Evolutionary conservation across 202 grass and related monocot genomes (phyloP).

Genomic region (Zizania palustris): DNA sequence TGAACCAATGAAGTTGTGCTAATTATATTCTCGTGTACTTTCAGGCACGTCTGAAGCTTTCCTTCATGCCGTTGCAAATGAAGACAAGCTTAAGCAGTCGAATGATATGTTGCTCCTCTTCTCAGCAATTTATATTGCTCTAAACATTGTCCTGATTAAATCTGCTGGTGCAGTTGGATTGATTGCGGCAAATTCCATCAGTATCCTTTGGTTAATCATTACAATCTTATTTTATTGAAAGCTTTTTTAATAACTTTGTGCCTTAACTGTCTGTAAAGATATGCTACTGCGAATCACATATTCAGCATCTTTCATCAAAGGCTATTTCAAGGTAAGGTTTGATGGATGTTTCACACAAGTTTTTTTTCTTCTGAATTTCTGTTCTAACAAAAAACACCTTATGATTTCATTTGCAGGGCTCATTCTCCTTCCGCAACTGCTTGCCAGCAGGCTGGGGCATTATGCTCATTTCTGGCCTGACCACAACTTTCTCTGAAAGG

Average conservation of each 20-base stretch:
- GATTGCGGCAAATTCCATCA: constrained; percentile 88
- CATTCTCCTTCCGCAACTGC: constrained; percentile 74
- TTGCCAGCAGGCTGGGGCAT: constrained; percentile 77
- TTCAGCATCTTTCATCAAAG: constrained; percentile 80
- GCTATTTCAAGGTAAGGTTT: constrained; percentile 81
- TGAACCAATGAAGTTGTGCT: neutral
- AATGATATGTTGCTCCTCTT: constrained; percentile 86
- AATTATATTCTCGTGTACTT: constrained; percentile 32
- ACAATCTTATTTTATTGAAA: constrained; percentile 37
- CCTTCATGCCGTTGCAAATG: constrained; percentile 90
- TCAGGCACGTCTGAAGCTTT: constrained; percentile 95
- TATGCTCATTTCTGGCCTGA: constrained; percentile 72
- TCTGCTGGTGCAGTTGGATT: constrained; percentile 81
- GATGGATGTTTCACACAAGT: constrained; percentile 13
- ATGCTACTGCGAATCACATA: constrained; percentile 84
- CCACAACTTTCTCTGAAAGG: constrained; percentile 76
- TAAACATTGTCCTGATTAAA: constrained; percentile 79
- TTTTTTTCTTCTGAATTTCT: neutral
- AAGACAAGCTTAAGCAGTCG: constrained; percentile 83
- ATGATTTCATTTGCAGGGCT: constrained; percentile 53
- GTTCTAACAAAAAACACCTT: constrained; percentile 13
- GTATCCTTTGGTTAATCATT: constrained; percentile 69
- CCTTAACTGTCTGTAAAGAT: constrained; percentile 75
- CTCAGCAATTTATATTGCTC: constrained; percentile 77
- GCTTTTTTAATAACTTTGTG: constrained; percentile 31